Evolutionary conservation across 495 filamentous ascomycete species (phyloP).

Genomic region (Trichoderma virens): DNA sequence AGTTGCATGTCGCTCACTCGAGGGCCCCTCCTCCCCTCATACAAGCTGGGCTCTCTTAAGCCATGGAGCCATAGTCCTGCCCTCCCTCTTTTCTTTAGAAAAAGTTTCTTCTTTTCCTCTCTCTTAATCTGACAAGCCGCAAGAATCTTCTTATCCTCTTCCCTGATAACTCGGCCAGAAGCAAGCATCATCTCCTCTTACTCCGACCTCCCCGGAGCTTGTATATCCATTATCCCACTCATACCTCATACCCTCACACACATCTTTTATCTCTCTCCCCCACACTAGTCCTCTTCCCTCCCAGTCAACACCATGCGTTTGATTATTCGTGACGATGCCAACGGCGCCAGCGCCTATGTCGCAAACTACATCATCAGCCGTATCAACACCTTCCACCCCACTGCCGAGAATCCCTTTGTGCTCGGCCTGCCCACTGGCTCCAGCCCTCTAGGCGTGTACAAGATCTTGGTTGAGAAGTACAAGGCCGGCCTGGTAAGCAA

Average conservation of each 20-base stretch:
- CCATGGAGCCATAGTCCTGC: slow-evolving; percentile 1
- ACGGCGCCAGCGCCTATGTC: slow-evolving; percentile 61
- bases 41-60: slow-evolving; percentile 4
- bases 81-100: not conserved
- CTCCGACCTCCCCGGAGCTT: not conserved
- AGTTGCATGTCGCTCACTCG: not conserved
- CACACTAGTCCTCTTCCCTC: slow-evolving; percentile 13
- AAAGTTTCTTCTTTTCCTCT: slow-evolving; percentile 1
- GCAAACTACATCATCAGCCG: slow-evolving; percentile 77
- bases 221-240: not conserved
- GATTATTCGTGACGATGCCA: slow-evolving; percentile 67
- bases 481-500: slow-evolving; percentile 54
- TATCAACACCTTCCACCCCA: slow-evolving; percentile 67
- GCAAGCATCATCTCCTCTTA: not conserved
- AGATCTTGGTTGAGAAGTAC: slow-evolving; percentile 63
- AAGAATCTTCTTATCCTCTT: too few species aligned
- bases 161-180: not conserved
- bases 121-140: too few species aligned
- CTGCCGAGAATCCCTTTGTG: slow-evolving; percentile 64
- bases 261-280: slow-evolving; percentile 16
- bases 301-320: slow-evolving; percentile 56
- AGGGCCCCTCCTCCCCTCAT: slow-evolving; percentile 8
- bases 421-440: slow-evolving; percentile 79
- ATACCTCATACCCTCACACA: slow-evolving; percentile 10
- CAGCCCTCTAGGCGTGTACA: slow-evolving; percentile 72